Percentiles rank a stretch among this genome's conserved stretches.
These are phyloP conservation scores for Fusarium sp. DNA, from an alignment of 2,329 filamentous ascomycete species.

Conservation along the genomic window DNA sequence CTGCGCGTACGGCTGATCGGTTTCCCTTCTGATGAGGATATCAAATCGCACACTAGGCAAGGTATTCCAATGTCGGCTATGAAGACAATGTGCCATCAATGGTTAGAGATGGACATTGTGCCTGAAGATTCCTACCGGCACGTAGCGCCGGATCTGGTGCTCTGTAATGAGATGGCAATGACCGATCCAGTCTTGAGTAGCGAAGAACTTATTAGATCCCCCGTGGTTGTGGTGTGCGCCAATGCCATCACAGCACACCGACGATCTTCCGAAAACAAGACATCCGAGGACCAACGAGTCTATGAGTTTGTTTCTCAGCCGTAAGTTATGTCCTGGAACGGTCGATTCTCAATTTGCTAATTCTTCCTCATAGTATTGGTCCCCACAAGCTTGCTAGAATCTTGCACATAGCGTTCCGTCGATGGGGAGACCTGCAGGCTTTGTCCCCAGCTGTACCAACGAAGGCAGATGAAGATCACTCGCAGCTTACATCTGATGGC, in stretches of 20 bases:
- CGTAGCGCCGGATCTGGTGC: conserved; percentile 46
- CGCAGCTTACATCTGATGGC: background rate
- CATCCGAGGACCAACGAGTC: conserved; percentile 37
- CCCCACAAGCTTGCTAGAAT: conserved; percentile 56
- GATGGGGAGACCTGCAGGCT: conserved; percentile 45
- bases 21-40: conserved; percentile 22
- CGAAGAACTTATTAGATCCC: conserved; percentile 26
- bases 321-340: conserved; percentile 42
- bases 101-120: conserved; percentile 42
- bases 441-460: conserved; percentile 3
- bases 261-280: conserved; percentile 36
- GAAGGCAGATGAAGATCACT: background rate
- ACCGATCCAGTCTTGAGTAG: conserved; percentile 5
- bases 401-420: conserved; percentile 46
- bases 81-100: conserved; percentile 34
- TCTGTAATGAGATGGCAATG: conserved; percentile 41
- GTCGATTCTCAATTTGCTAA: background rate
- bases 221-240: conserved; percentile 52
- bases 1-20: conserved; percentile 44
- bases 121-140: conserved; percentile 3
- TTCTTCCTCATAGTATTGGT: conserved; percentile 45
- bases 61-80: conserved; percentile 35
- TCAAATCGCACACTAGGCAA: background rate
- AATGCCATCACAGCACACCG: conserved; percentile 50
- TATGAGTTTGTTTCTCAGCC: conserved; percentile 57